Percentiles rank a stretch among this genome's conserved stretches.
Evolutionary conservation across 2,329 filamentous ascomycete genomes (phyloP).

Genomic region (Hypoxylon sp.): DNA sequence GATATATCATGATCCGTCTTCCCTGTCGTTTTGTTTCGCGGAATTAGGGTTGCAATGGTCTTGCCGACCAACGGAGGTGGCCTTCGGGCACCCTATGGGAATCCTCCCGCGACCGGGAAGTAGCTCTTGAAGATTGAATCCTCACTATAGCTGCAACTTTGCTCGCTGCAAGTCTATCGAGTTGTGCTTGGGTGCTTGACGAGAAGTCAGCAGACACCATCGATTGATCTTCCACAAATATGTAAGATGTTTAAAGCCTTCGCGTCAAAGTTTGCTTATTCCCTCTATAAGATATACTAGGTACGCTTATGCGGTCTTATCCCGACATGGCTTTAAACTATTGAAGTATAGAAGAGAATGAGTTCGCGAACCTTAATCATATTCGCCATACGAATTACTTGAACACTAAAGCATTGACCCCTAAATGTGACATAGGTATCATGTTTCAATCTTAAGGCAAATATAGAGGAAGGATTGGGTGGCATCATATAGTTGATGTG

Average conservation of each 20-base stretch:
- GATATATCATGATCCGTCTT: conserved; percentile 14
- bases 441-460: conserved; percentile 9
- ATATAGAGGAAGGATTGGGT: conserved; percentile 14
- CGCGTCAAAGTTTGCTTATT: conserved; percentile 1
- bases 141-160: conserved; percentile 20
- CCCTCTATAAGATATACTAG: background rate
- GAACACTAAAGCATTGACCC: background rate
- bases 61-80: conserved; percentile 29
- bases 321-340: background rate
- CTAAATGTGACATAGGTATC: conserved; percentile 1
- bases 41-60: conserved; percentile 13
- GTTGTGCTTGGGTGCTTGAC: background rate
- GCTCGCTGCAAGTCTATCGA: conserved; percentile 5
- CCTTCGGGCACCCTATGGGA: conserved; percentile 34
- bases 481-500: conserved; percentile 18
- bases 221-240: conserved; percentile 1
- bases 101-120: conserved; percentile 28
- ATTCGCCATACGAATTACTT: background rate
- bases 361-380: background rate
- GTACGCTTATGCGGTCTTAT: conserved; percentile 3
- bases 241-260: background rate
- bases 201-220: conserved; percentile 8
- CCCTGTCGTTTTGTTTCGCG: conserved; percentile 11
- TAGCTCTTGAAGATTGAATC: conserved; percentile 26
- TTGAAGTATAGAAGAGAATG: background rate